Conservation (phyloP, 805 yeast genomes). For the Osmozyma mogii region DNA sequence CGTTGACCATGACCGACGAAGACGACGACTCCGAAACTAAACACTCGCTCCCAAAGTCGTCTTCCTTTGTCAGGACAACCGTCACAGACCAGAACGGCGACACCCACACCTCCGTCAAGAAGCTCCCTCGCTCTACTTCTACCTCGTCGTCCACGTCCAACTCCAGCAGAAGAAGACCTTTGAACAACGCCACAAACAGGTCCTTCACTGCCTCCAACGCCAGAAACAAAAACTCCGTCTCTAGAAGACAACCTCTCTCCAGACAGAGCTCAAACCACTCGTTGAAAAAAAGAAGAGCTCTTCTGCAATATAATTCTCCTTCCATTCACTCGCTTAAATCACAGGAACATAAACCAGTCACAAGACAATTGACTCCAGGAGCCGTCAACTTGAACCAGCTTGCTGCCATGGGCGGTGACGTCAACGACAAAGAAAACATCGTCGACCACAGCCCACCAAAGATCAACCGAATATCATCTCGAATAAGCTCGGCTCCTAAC, state of each 20-base stretch:
- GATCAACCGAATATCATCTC: neutral
- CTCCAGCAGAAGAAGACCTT: constrained; percentile 12
- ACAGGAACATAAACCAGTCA: constrained; percentile 6
- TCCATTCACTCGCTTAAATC: constrained; percentile 7
- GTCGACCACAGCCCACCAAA: constrained; percentile 1
- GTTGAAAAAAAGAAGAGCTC: constrained; percentile 1
- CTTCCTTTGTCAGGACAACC: constrained; percentile 35
- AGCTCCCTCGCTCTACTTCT: constrained; percentile 17
- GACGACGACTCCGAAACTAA: constrained; percentile 18
- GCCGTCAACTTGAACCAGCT: constrained; percentile 15
- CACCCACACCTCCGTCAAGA: constrained; percentile 14
- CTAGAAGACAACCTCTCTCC: constrained; percentile 15
- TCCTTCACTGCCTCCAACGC: constrained; percentile 33
- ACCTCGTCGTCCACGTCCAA: constrained; percentile 15
- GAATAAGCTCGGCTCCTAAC: neutral
- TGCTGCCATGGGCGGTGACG: constrained; percentile 6
- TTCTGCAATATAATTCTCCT: constrained; percentile 6
- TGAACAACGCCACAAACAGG: constrained; percentile 28
- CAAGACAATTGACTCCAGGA: constrained; percentile 11
- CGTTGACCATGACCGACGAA: constrained; percentile 15
- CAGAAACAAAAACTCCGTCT: constrained; percentile 24
- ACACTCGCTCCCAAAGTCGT: constrained; percentile 31
- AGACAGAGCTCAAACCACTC: neutral
- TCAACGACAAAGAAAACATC: constrained; percentile 11
- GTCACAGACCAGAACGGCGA: constrained; percentile 24